phyloP scores from a whole-genome alignment of 225 moss, liverwort and hornwort species.

The Ulota crispa region DNA sequence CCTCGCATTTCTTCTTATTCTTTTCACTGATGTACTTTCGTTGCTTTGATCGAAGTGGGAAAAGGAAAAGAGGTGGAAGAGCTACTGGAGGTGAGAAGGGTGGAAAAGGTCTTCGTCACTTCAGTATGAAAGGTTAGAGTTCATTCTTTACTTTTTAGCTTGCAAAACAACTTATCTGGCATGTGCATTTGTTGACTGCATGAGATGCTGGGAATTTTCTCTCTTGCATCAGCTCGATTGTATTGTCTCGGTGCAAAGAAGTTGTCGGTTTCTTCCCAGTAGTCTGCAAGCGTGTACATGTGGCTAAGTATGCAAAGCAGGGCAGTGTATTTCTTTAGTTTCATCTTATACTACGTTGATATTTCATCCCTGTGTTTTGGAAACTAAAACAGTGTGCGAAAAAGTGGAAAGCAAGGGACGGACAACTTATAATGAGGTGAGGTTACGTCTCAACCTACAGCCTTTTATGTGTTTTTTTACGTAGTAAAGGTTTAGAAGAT shows the following conservation, averaged over 20 bases:
- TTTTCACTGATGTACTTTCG: background rate
- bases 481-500: background rate
- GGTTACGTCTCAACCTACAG: conserved; percentile 11
- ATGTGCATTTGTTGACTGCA: background rate
- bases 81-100: conserved; percentile 86
- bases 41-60: conserved; percentile 56
- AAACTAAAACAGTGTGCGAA: conserved; percentile 72
- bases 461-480: background rate
- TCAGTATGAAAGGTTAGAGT: conserved; percentile 91
- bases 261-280: background rate
- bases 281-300: background rate
- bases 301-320: background rate
- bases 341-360: conserved; percentile 11
- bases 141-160: background rate
- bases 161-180: background rate
- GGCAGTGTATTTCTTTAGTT: background rate
- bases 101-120: conserved; percentile 96
- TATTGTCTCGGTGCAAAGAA: background rate
- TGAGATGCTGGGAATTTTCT: background rate
- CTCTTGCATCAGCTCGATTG: background rate
- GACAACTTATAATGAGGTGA: conserved; percentile 95
- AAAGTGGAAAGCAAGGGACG: conserved; percentile 99
- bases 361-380: background rate
- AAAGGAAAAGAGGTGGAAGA: conserved; percentile 96
- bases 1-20: background rate